These are phyloP conservation scores for Talinum fruticosum DNA, from an alignment of 148 eudicot species.

Conservation along the genomic window DNA sequence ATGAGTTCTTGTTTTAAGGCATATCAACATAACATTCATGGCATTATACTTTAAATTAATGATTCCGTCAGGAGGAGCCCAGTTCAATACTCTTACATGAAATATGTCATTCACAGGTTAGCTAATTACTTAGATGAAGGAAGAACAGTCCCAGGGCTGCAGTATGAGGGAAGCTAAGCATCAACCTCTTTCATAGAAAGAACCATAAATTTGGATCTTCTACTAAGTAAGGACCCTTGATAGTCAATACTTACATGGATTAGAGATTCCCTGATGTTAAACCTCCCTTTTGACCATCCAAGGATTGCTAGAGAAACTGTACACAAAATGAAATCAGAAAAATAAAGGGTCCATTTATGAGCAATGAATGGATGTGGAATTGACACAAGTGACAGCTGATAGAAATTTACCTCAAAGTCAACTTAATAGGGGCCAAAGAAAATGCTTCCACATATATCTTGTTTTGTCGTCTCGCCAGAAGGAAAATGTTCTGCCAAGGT, in stretches of 20 bases:
- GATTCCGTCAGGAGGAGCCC: background rate
- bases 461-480: slow-evolving; percentile 73
- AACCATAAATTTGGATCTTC: background rate
- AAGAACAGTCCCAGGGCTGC: background rate
- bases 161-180: background rate
- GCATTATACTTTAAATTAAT: background rate
- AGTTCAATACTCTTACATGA: too few relatives aligned
- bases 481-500: slow-evolving; percentile 91
- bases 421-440: slow-evolving; percentile 52
- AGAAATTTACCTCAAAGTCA: slow-evolving; percentile 67
- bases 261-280: slow-evolving; percentile 81
- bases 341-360: slow-evolving; percentile 10
- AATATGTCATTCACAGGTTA: too few relatives aligned
- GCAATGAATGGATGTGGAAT: background rate
- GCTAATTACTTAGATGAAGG: background rate
- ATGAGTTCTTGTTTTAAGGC: background rate
- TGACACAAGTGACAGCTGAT: background rate
- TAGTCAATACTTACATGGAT: slow-evolving; percentile 63
- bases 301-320: slow-evolving; percentile 95
- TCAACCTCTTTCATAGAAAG: slow-evolving; percentile 8
- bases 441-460: slow-evolving; percentile 81
- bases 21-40: background rate
- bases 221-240: background rate
- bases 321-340: slow-evolving; percentile 10
- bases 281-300: slow-evolving; percentile 81